phyloP scores from a whole-genome alignment of 2,329 filamentous ascomycete genomes.

The Podosphaera xanthii region DNA sequence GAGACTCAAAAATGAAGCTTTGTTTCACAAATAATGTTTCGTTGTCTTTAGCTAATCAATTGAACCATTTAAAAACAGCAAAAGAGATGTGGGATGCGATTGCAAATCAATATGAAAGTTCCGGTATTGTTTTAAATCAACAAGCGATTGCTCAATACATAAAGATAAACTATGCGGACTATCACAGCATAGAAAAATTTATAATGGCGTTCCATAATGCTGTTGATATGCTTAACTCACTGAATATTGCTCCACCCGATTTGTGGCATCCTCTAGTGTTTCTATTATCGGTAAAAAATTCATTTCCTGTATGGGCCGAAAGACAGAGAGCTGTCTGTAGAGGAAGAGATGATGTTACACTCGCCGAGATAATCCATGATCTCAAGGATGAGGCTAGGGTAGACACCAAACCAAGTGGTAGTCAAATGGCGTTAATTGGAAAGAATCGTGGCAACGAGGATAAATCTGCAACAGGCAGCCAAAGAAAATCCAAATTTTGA shows the following conservation, averaged over 20 bases:
- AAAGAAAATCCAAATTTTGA: background rate
- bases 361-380: background rate
- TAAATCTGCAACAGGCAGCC: background rate
- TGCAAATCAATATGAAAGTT: background rate
- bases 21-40: background rate
- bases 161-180: background rate
- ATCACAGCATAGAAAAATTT: background rate
- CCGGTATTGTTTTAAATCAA: background rate
- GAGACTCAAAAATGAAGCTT: background rate
- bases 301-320: background rate
- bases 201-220: constrained; percentile 1
- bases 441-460: background rate
- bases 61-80: background rate
- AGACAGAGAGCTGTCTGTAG: background rate
- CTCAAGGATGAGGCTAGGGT: background rate
- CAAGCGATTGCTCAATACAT: background rate
- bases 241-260: background rate
- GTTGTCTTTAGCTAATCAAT: background rate
- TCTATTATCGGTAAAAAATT: background rate
- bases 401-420: background rate
- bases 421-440: background rate
- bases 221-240: background rate
- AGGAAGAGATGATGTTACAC: background rate
- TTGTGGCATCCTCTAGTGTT: constrained; percentile 1
- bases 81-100: background rate